phyloP scores from a whole-genome alignment of 306 rosid genomes.

The Purshia tridentata region DNA sequence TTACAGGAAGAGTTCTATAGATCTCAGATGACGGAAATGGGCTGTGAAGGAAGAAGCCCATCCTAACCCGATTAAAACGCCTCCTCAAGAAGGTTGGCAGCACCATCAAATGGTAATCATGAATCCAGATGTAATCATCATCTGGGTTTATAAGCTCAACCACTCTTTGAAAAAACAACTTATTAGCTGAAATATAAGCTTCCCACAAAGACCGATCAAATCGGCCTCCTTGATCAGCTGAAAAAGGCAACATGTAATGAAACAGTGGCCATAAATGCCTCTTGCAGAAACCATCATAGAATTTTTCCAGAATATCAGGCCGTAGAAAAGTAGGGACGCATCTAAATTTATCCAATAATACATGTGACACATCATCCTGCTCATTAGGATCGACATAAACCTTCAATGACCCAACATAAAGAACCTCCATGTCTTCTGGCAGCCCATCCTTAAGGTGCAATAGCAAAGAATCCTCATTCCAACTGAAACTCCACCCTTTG shows the following conservation, averaged over 20 bases:
- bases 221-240: slow-evolving; percentile 58
- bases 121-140: slow-evolving; percentile 81
- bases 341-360: slow-evolving; percentile 55
- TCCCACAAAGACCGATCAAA: slow-evolving; percentile 75
- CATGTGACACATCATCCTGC: slow-evolving; percentile 69
- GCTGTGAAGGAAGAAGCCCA: slow-evolving; percentile 85
- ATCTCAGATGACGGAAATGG: slow-evolving; percentile 91
- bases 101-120: slow-evolving; percentile 90
- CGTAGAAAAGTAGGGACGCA: slow-evolving; percentile 78
- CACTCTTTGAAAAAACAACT: slow-evolving; percentile 62
- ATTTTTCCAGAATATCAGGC: slow-evolving; percentile 48
- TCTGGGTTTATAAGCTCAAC: slow-evolving; percentile 79
- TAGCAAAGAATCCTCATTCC: slow-evolving; percentile 80
- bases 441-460: slow-evolving; percentile 78
- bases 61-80: slow-evolving; percentile 68
- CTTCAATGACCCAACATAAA: slow-evolving; percentile 65
- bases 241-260: slow-evolving; percentile 73
- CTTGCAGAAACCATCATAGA: slow-evolving; percentile 84
- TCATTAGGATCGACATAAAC: slow-evolving; percentile 58
- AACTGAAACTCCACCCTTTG: slow-evolving; percentile 69
- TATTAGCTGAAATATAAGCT: slow-evolving; percentile 72
- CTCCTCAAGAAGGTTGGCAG: slow-evolving; percentile 70
- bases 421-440: slow-evolving; percentile 71
- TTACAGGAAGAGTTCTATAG: slow-evolving; percentile 74
- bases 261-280: slow-evolving; percentile 82